Base-by-base conservation (phyloP, 306 rosid genomes). In the Astragalus membranaceus region DNA sequence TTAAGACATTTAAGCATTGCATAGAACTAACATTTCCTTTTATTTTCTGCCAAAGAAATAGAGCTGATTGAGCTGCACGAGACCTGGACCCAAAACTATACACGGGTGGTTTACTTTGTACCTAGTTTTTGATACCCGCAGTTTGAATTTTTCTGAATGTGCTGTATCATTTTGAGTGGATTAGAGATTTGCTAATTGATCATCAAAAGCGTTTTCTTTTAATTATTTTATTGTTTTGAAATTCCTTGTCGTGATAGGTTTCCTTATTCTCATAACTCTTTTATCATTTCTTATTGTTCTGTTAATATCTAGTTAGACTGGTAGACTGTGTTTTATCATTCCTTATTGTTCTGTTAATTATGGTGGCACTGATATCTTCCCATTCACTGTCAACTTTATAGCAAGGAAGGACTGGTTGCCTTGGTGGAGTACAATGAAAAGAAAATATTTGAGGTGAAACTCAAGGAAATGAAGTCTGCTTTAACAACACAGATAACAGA, bases 361-460 rank as follows among this genome's bases (percentile, higher is more conserved):
- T 53, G 17, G 43, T 66, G 75, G 43, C 49, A 65, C 78, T 65
- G 33, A 73, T 46, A 14, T 14, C 7, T 69, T 41, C 46, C 5
- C 23, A 37, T 76, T 62, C 15, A 5, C 54, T 46, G 36, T 5
- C 26, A 33, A 57, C 65, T 64, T 85, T 78, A 79, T 86, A 95
- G 99, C 52, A 95, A 95, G 87, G 99, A 95, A 82, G 99, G 99
- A 67, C 81, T 95, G 69, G 81, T 82, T 12, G 66, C 92, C 53
- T 88, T 95, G 84, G 99, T 91, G 63, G 99, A 95, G 74, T 95
- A 95, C 82, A 95, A 95, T 52, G 99, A 89, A 8, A 95, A 95
- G 96, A 95, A 95, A 74, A 91, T 85, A 63, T 95, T 95, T 56
- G 99, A 95, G 69, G 97, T 95, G 85, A 95, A 82, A 74, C 91